phyloP scores from a whole-genome alignment of 2,329 filamentous ascomycete species.

The Neonectria magnoliae region DNA sequence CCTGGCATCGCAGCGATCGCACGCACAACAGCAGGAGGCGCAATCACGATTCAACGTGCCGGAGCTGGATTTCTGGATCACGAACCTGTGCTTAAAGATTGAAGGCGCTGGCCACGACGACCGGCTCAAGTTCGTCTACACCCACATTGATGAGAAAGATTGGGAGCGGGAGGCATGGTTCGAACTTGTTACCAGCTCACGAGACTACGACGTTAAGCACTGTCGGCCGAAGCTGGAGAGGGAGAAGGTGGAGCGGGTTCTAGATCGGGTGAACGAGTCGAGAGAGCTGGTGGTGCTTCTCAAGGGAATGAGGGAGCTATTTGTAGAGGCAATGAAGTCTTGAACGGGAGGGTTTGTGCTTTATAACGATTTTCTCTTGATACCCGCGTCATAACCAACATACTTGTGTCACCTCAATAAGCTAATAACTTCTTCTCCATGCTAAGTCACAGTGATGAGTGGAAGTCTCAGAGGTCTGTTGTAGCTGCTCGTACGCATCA shows the following conservation, averaged over 20 bases:
- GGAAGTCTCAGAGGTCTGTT: too few species aligned
- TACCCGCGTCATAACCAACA: constrained; percentile 5
- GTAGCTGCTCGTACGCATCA: too few species aligned
- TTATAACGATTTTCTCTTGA: constrained; percentile 23
- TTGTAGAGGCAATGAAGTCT: constrained; percentile 72
- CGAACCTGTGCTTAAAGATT: constrained; percentile 86
- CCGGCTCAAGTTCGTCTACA: constrained; percentile 89
- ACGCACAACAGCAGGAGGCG: constrained; percentile 79
- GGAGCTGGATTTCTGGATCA: constrained; percentile 96
- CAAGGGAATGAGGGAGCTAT: constrained; percentile 85
- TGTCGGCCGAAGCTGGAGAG: constrained; percentile 84
- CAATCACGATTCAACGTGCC: constrained; percentile 91
- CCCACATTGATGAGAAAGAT: constrained; percentile 84
- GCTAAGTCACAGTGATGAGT: not conserved
- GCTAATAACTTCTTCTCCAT: not conserved
- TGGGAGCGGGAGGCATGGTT: constrained; percentile 95
- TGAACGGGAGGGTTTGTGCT: constrained; percentile 42
- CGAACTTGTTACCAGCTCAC: constrained; percentile 81
- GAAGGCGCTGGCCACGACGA: constrained; percentile 89
- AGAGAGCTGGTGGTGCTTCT: constrained; percentile 77
- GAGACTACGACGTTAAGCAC: constrained; percentile 87
- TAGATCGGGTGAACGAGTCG: constrained; percentile 84
- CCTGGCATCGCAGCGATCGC: constrained; percentile 76
- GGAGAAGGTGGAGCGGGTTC: constrained; percentile 78
- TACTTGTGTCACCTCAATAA: not conserved